Conservation (phyloP, 208 protist genomes). For the Porcisia hertigi region DNA sequence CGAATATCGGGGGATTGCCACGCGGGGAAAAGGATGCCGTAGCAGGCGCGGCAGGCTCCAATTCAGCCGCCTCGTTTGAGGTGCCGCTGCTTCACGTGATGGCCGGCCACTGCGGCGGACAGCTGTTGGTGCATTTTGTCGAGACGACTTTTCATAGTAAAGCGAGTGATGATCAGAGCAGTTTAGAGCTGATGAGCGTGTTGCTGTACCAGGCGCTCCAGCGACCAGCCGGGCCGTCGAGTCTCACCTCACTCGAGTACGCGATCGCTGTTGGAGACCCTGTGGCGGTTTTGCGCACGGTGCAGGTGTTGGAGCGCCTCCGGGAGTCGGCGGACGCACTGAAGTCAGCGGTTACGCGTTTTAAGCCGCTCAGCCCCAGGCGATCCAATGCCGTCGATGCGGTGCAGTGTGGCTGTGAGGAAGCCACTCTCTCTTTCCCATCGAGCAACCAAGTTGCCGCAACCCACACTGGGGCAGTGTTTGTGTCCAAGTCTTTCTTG, state of each 20-base stretch:
- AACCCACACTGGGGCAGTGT: conserved; percentile 7
- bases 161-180: conserved; percentile 9
- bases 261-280: conserved; percentile 62
- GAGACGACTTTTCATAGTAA: conserved; percentile 22
- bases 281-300: conserved; percentile 54
- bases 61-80: neutral
- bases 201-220: conserved; percentile 46
- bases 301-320: conserved; percentile 61
- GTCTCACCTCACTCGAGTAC: conserved; percentile 73
- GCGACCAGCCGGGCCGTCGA: conserved; percentile 38
- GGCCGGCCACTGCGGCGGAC: conserved; percentile 44
- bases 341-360: neutral
- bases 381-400: neutral
- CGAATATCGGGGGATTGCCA: neutral
- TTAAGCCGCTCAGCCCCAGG: neutral
- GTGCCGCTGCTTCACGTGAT: conserved; percentile 42
- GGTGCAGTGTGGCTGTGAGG: neutral
- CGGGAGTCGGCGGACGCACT: conserved; percentile 21
- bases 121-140: conserved; percentile 49
- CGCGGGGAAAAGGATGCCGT: neutral
- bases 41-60: neutral
- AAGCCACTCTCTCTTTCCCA: neutral
- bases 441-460: neutral
- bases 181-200: conserved; percentile 32
- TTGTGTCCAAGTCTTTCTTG: conserved; percentile 48